phyloP scores from a whole-genome alignment of 345 rosid species.

The Turnera subulata region DNA sequence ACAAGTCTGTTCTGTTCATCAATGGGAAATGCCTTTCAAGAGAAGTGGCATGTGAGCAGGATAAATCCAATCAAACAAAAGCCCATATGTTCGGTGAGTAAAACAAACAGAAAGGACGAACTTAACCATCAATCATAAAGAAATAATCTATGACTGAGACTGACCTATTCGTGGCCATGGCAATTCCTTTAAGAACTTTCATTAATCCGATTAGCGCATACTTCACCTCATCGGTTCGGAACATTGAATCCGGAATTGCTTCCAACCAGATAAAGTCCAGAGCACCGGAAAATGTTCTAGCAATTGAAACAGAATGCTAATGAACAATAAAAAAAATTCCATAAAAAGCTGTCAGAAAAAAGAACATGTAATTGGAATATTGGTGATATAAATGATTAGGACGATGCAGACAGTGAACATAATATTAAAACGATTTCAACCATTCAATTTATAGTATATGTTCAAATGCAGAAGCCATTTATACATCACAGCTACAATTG shows the following conservation, averaged over 20 bases:
- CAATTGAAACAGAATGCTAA: too few relatives aligned
- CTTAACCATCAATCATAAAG: constrained; percentile 3
- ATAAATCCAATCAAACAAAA: constrained; percentile 97
- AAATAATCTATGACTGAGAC: background rate
- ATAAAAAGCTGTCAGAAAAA: too few relatives aligned
- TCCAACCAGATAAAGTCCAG: constrained; percentile 79
- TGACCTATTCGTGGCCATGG: constrained; percentile 96
- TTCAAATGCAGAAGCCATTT: too few relatives aligned
- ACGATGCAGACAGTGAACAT: too few relatives aligned
- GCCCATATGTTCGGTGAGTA: constrained; percentile 91
- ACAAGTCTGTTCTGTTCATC: constrained; percentile 21
- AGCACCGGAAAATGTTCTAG: constrained; percentile 8
- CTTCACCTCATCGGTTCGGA: constrained; percentile 89
- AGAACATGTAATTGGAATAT: too few relatives aligned
- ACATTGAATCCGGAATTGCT: constrained; percentile 78
- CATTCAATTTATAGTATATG: too few relatives aligned
- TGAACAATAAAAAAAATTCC: too few relatives aligned
- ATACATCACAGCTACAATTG: too few relatives aligned
- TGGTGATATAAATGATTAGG: too few relatives aligned
- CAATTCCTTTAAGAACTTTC: constrained; percentile 98
- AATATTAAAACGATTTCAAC: too few relatives aligned
- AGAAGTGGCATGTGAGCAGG: constrained; percentile 95
- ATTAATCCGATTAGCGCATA: constrained; percentile 86
- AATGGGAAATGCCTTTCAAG: constrained; percentile 82
- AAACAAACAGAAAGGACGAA: constrained; percentile 15